Conservation (phyloP, 805 yeast genomes). For the Barnettozyma pratensis region DNA sequence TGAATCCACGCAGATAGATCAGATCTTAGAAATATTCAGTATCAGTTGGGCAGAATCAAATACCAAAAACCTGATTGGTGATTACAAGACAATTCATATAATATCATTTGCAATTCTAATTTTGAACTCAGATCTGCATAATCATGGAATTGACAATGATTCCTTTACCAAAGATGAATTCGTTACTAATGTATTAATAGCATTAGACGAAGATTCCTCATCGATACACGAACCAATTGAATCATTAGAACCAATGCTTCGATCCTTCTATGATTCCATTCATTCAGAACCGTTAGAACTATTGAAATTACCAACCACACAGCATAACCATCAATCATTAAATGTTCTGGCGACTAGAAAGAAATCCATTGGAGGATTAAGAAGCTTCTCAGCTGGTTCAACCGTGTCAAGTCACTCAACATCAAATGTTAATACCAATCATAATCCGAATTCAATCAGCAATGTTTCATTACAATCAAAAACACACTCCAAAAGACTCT, state of each 20-base stretch:
- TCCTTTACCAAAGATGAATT: constrained; percentile 38
- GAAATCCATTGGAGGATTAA: constrained; percentile 6
- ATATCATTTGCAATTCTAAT: constrained; percentile 67
- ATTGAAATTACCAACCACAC: constrained; percentile 2
- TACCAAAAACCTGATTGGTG: constrained; percentile 42
- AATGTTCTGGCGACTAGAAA: not conserved
- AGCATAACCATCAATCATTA: not conserved
- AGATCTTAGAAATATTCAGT: constrained; percentile 65
- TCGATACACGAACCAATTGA: not conserved
- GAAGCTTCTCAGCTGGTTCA: constrained; percentile 10
- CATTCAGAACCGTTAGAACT: constrained; percentile 18
- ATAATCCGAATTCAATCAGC: constrained; percentile 5
- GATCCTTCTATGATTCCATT: constrained; percentile 35
- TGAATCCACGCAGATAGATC: constrained; percentile 77
- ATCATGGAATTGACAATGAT: constrained; percentile 28
- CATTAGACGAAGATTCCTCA: constrained; percentile 29
- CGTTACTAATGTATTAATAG: constrained; percentile 44
- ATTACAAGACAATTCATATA: constrained; percentile 60
- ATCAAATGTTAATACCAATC: not conserved
- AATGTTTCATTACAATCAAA: constrained; percentile 20
- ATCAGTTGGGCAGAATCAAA: constrained; percentile 52
- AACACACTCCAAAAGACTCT: constrained; percentile 19
- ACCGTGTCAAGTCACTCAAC: not conserved
- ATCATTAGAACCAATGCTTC: constrained; percentile 13
- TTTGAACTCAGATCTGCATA: constrained; percentile 74